Evolutionary conservation across 1,284 basidiomycete species (phyloP), one percentile per base, ranked within the genome.

Genomic region (Lentinus polychrous): DNA sequence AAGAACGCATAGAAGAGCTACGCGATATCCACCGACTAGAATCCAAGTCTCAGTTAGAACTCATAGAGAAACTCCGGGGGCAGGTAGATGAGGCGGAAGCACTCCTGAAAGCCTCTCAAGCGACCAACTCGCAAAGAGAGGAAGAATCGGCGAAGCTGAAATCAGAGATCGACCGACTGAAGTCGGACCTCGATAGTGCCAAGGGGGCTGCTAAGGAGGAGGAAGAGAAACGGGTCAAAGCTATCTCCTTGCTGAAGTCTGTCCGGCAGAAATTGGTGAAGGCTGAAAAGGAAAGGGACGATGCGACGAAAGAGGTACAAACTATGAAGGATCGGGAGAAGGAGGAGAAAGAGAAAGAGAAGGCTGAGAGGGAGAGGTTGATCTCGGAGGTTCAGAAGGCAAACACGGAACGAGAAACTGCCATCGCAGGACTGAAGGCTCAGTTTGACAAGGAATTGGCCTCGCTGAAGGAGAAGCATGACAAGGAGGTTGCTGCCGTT

Each of bases 161-260:
- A 47, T 63, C 68, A 0, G 79, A 84, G 39, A 65, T 82, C 1
- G 73, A 77, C 3, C 72, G 73, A 36, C 66, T 91, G 8, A 73
- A 74, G 32, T 60, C 70, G 7, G 87, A 93, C 48, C 62, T 84
- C 2, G 74, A 80, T 36, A 81, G 79, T 50, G 69, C 77, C 1
- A 84, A 81, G 55, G 71, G 69, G 10, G 53, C 72, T 1, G 83
- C 81, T 1, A 94, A 90, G 63, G 93, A 95, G 55, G 94, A 96
- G 62, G 94, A 96, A 64, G 94, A 97, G 66, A 96, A 96, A 66
- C 81, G 94, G 11, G 79, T 82, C n/a, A 97, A 96, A 62, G 92
- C 93, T 0, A 86, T 96, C 52, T 85, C 82, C 44, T 68, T 95
- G 27, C 70, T 97, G 53, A 95, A 95, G 71, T 87, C 91, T 1